A percentile compares a stretch with the other conserved stretches of the same genome.
Conservation (phyloP, 2,329 filamentous ascomycete species). For the Cercospora sesami region DNA sequence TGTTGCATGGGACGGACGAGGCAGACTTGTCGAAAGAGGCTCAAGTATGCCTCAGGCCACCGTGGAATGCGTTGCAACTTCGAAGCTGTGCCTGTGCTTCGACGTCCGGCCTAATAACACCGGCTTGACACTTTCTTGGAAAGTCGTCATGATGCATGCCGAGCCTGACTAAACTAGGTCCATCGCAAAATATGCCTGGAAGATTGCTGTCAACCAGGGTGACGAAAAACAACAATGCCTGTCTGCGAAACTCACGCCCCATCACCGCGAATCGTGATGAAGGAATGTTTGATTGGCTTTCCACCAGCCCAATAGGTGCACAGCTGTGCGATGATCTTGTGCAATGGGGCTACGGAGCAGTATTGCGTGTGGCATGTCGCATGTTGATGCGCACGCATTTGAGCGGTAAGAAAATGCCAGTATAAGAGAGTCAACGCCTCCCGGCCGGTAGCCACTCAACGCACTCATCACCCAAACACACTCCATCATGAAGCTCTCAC, state of each 20-base stretch:
- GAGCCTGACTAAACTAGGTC: neutral
- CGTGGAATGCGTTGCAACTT: neutral
- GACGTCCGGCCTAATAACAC: conserved; percentile 2
- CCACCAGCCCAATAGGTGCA: neutral
- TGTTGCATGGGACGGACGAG: neutral
- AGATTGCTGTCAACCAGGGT: neutral
- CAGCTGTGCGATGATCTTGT: neutral
- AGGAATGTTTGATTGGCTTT: neutral
- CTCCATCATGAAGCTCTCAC: neutral
- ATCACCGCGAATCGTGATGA: neutral
- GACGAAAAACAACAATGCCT: neutral
- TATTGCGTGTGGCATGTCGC: neutral
- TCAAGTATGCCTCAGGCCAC: neutral
- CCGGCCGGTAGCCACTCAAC: neutral
- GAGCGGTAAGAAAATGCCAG: neutral
- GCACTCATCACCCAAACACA: neutral
- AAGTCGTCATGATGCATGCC: conserved; percentile 6
- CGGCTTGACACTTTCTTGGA: conserved; percentile 3
- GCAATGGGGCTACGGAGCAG: neutral
- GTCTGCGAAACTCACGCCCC: neutral
- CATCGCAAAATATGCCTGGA: neutral
- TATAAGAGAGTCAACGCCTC: neutral
- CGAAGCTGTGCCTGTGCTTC: neutral
- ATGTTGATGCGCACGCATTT: neutral
- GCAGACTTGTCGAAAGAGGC: neutral